Evolutionary conservation across 148 eudicot species (phyloP).

Genomic region (Spergularia marina): DNA sequence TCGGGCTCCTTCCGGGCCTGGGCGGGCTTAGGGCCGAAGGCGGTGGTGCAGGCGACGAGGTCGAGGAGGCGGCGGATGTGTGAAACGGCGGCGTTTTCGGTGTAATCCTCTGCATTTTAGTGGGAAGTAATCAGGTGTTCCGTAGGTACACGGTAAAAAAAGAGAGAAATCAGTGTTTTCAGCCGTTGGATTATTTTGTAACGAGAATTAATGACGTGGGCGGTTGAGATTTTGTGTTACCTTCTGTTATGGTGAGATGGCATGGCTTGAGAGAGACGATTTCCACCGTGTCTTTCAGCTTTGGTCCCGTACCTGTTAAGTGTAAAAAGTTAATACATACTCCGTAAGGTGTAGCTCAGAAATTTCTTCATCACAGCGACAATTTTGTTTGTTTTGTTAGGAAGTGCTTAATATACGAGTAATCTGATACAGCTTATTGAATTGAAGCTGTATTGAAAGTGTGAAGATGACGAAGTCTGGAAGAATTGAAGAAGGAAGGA

Average conservation of each 20-base stretch:
- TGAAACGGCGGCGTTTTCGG: constrained; percentile 52
- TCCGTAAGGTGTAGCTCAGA: no score
- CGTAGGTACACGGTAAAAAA: not conserved
- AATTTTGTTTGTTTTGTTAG: no score
- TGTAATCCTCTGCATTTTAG: constrained; percentile 59
- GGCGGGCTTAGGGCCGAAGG: constrained; percentile 35
- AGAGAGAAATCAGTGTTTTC: not conserved
- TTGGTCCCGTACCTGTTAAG: constrained; percentile 56
- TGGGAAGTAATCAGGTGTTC: constrained; percentile 4
- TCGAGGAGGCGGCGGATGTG: constrained; percentile 84
- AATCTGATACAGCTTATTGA: no score
- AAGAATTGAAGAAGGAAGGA: no score
- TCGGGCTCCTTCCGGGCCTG: constrained; percentile 1
- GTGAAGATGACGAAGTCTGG: no score
- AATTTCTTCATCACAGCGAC: no score
- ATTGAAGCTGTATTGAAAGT: no score
- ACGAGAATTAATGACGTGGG: not conserved
- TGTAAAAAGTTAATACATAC: no score
- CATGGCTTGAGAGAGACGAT: constrained; percentile 66
- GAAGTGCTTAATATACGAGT: no score
- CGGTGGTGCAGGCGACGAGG: constrained; percentile 80
- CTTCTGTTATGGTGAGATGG: constrained; percentile 70
- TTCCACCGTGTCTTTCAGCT: constrained; percentile 67
- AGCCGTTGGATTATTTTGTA: not conserved
- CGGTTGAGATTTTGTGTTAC: constrained; percentile 29